Evolutionary conservation across 1,284 basidiomycete genomes (phyloP), one percentile per base, ranked within the genome.

Genomic region (Ceratobasidium sp.): DNA sequence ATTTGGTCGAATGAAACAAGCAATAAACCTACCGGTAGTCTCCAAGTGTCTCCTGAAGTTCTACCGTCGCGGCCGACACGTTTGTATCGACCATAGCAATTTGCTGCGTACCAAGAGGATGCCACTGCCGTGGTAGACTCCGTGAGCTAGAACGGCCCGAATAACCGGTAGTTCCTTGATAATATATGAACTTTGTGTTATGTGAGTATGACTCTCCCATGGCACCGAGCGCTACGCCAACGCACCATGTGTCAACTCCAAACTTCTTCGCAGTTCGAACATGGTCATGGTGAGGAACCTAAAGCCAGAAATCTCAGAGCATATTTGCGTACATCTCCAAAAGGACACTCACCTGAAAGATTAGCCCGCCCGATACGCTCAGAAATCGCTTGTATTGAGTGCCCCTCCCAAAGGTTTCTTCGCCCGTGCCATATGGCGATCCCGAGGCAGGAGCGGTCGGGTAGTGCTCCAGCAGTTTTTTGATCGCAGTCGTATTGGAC

Each of bases 361-460:
- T 55, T 3, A 58, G 25, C 27, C 64, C 65, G 4, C 65, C 65
- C 12, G 27, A 12, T 13, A 68, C 35, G 25, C 43, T 34, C 4
- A 12, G 3, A 10, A 58, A n/a, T 25, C 65, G 29, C 29, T 68
- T 68, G 29, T 57, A 68, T 22, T 68, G 32, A n/a, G 54, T 13
- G 3, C 27, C 31, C 27, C 15, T 12, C 6, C 54, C 54, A 29
- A 45, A 49, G 10, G 50, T 40, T 20, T 43, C 38, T 10, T 60
- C 45, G 2, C 35, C 65, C 10, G 65, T 47, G 42, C 43, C 22
- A 32, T 68, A 68, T 10, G 65, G 65, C 4, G 53, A 56, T 3
- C 65, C 54, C 17, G 47, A 17, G 3, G 50, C 27, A 27, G 53
- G 65, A 68, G 35, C 42, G 27, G 57, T 38, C 12, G 65, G 65